These are phyloP conservation scores for Hygrophila difformis DNA, from an alignment of 257 asterid genomes.

Conservation along the genomic window DNA sequence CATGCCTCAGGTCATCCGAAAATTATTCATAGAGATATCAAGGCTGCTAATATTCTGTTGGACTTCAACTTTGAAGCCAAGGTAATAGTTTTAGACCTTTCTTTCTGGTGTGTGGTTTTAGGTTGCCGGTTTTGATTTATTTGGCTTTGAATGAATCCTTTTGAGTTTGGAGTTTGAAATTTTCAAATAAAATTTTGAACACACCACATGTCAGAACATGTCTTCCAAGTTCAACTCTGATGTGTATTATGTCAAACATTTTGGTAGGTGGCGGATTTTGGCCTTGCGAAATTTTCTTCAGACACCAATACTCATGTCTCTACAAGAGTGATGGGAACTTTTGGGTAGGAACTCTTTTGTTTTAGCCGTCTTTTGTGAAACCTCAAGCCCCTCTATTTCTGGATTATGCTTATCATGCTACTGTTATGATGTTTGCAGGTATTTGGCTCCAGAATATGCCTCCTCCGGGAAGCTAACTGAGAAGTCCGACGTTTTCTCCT, in stretches of 20 bases:
- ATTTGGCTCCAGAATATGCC: constrained; percentile 77
- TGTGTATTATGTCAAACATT: neutral
- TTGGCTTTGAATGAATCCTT: too few species aligned
- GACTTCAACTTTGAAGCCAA: constrained; percentile 67
- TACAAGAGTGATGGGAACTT: constrained; percentile 79
- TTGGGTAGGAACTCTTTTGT: constrained; percentile 34
- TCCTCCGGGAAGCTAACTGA: constrained; percentile 68
- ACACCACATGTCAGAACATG: too few species aligned
- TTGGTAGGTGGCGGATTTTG: constrained; percentile 79
- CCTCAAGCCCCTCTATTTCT: neutral
- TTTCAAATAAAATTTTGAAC: too few species aligned
- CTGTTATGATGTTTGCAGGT: constrained; percentile 23
- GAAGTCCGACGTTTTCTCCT: constrained; percentile 67
- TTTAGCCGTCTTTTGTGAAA: neutral
- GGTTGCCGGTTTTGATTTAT: too few species aligned
- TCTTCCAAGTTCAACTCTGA: too few species aligned
- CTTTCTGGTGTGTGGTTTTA: neutral
- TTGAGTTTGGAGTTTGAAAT: too few species aligned
- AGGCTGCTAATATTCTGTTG: constrained; percentile 61
- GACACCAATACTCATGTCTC: constrained; percentile 66
- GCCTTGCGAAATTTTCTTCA: constrained; percentile 57
- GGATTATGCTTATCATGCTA: neutral
- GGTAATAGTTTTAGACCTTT: constrained; percentile 22
- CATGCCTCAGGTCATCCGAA: constrained; percentile 53
- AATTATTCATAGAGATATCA: constrained; percentile 74